phyloP scores from a whole-genome alignment of 495 filamentous ascomycete species.

The Aspergillus sclerotioniger region DNA sequence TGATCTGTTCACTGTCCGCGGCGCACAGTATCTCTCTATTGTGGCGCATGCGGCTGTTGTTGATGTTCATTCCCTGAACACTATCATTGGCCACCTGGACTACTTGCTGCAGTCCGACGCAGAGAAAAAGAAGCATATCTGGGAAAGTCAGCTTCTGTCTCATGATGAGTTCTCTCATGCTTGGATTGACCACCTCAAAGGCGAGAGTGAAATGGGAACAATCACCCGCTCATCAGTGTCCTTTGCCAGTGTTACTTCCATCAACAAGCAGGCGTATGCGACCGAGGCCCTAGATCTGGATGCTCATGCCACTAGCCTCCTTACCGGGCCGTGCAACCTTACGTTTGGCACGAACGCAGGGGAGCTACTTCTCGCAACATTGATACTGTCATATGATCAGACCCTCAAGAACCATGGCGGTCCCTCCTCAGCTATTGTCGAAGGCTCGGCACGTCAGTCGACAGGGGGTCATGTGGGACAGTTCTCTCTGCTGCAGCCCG shows the following conservation, averaged over 20 bases:
- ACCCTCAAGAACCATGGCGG: not conserved
- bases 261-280: not conserved
- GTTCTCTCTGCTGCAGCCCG: not conserved
- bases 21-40: not conserved
- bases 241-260: not conserved
- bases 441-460: not conserved
- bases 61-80: not conserved
- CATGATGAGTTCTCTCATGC: not conserved
- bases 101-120: not conserved
- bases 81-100: not conserved
- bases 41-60: not conserved
- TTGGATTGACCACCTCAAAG: not conserved
- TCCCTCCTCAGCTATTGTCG: not conserved
- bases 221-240: not conserved
- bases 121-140: not conserved
- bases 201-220: not conserved
- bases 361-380: not conserved
- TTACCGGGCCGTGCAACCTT: not conserved
- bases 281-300: not conserved
- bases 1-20: not conserved
- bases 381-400: not conserved
- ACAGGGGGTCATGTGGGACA: not conserved
- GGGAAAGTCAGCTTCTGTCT: not conserved
- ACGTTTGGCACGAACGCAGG: not conserved
- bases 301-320: not conserved